Evolutionary conservation across 1,139 yeast genomes (phyloP).

Genomic region (Yamadazyma triangularis): DNA sequence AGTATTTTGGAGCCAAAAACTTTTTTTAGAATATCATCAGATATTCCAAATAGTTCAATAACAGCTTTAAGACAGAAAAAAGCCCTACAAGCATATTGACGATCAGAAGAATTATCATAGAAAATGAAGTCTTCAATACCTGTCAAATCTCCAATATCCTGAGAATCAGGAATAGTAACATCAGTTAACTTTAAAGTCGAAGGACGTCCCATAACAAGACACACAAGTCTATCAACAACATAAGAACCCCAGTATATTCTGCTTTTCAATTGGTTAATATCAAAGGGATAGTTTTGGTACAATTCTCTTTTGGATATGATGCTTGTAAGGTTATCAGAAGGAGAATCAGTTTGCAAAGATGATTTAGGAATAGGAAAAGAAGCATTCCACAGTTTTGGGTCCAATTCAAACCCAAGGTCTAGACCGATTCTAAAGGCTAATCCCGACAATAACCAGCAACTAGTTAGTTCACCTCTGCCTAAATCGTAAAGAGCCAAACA

Average conservation of each 20-base stretch:
- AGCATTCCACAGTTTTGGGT: conserved; percentile 11
- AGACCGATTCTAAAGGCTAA: conserved; percentile 9
- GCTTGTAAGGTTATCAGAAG: neutral
- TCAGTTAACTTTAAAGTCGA: conserved; percentile 9
- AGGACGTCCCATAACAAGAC: conserved; percentile 11
- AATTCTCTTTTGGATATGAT: conserved; percentile 3
- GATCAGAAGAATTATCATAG: conserved; percentile 7
- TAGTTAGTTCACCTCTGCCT: conserved; percentile 9
- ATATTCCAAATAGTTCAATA: conserved; percentile 6
- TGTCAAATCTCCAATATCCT: conserved; percentile 11
- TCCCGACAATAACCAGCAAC: conserved; percentile 12
- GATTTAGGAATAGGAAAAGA: conserved; percentile 1
- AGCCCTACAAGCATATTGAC: conserved; percentile 8
- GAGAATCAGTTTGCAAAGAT: neutral
- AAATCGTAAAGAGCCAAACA: conserved; percentile 11
- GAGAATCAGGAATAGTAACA: conserved; percentile 10
- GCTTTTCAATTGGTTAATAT: conserved; percentile 8
- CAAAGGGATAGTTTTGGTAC: conserved; percentile 9
- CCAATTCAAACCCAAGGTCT: conserved; percentile 10
- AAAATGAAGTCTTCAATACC: conserved; percentile 11
- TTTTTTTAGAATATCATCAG: conserved; percentile 8
- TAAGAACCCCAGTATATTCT: conserved; percentile 13
- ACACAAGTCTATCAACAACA: conserved; percentile 10
- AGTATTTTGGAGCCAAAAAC: too few species aligned
- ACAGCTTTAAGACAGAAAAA: conserved; percentile 10